Percentiles rank a stretch among this genome's conserved stretches.
phyloP scores from a whole-genome alignment of 441 rosid genomes.

The Hypseocharis bilobata region DNA sequence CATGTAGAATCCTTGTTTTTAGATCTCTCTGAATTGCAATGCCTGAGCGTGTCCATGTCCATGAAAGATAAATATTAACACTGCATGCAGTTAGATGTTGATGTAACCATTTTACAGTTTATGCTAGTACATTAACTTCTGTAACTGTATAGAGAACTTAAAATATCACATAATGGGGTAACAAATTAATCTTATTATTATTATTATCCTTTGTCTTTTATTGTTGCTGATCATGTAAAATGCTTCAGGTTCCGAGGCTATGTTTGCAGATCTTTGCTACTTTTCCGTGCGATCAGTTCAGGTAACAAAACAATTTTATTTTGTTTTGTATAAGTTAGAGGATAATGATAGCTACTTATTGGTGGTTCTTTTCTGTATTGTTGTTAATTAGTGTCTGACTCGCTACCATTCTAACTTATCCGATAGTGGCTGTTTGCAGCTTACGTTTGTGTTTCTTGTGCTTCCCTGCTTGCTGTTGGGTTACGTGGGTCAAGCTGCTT shows the following conservation, averaged over 20 bases:
- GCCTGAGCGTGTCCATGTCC: background rate
- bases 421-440: conserved; percentile 60
- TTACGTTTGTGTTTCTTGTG: conserved; percentile 85
- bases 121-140: background rate
- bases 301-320: conserved; percentile 38
- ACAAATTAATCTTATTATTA: background rate
- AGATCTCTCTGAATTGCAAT: background rate
- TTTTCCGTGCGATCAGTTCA: conserved; percentile 88
- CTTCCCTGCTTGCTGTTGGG: conserved; percentile 92
- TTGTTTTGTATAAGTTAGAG: background rate
- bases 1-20: background rate
- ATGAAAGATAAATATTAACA: background rate
- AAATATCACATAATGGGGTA: conserved; percentile 9
- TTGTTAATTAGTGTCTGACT: conserved; percentile 11
- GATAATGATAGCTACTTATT: conserved; percentile 7
- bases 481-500: conserved; percentile 97
- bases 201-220: background rate
- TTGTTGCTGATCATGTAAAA: conserved; percentile 14
- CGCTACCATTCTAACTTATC: conserved; percentile 27
- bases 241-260: conserved; percentile 85
- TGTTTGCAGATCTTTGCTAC: conserved; percentile 99
- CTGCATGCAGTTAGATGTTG: background rate
- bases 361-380: conserved; percentile 11
- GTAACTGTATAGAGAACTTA: background rate
- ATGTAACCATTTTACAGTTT: background rate